Percentiles rank a stretch among this genome's conserved stretches.
Evolutionary conservation across 1,284 basidiomycete species (phyloP).

Genomic region (Porodaedalea pini): DNA sequence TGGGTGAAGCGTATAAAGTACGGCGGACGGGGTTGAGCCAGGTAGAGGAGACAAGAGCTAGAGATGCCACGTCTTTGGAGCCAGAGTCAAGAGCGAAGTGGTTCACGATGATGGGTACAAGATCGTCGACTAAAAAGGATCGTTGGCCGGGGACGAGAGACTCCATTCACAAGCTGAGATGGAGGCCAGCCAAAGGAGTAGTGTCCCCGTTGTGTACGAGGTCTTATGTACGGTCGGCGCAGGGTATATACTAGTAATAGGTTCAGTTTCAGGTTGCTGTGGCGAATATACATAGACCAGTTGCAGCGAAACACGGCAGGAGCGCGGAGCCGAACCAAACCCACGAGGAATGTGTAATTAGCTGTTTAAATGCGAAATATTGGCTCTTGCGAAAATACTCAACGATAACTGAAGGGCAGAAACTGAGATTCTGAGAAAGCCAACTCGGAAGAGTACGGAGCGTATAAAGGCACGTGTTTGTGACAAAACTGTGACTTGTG

Average conservation of each 20-base stretch:
- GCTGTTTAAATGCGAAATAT: too few relatives aligned
- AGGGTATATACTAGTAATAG: too few relatives aligned
- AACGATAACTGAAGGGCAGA: too few relatives aligned
- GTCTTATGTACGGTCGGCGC: too few relatives aligned
- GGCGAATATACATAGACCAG: too few relatives aligned
- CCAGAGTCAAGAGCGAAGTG: not conserved
- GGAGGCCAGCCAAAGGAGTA: not conserved
- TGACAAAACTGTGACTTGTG: not conserved
- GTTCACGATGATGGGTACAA: slow-evolving; percentile 5
- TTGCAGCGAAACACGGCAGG: too few relatives aligned
- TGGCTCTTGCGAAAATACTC: too few relatives aligned
- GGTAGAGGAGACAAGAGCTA: slow-evolving; percentile 7
- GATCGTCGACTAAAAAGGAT: slow-evolving; percentile 3
- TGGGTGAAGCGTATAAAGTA: not conserved
- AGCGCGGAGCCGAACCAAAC: too few relatives aligned
- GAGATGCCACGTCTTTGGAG: not conserved
- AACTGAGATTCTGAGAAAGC: too few relatives aligned
- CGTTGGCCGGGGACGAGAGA: not conserved
- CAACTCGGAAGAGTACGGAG: not conserved
- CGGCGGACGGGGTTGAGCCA: slow-evolving; percentile 5
- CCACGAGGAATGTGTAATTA: too few relatives aligned
- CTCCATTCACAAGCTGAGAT: too few relatives aligned
- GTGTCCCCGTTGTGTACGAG: not conserved
- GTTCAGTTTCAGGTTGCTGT: too few relatives aligned
- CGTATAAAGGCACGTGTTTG: not conserved